Conservation (phyloP, 192 early-diverging fungal species). For the Chytriomyces sp. region DNA sequence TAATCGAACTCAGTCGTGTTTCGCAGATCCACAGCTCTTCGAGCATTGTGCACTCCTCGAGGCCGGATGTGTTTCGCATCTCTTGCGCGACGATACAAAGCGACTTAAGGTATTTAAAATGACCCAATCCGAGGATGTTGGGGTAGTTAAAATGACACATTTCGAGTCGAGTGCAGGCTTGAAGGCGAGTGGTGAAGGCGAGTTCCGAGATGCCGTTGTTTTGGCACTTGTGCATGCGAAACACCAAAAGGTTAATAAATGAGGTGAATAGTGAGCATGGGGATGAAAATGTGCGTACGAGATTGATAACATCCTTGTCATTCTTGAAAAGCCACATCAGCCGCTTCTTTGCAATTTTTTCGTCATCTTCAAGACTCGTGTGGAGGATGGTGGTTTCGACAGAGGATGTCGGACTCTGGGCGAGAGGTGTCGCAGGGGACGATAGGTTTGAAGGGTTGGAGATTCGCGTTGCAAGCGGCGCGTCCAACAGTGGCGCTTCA, state of each 20-base stretch:
- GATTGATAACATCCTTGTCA: slow-evolving; percentile 34
- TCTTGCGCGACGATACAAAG: slow-evolving; percentile 64
- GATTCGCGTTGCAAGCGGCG: too few relatives aligned
- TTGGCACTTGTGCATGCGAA: slow-evolving; percentile 26
- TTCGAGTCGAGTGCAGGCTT: slow-evolving; percentile 42
- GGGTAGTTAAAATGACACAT: slow-evolving; percentile 64
- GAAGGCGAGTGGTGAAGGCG: slow-evolving; percentile 20
- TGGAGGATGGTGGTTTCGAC: too few relatives aligned
- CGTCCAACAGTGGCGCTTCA: too few relatives aligned
- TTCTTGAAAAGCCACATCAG: slow-evolving; percentile 33
- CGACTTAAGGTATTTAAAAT: slow-evolving; percentile 45
- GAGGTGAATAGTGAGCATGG: background rate
- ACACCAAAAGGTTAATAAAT: background rate
- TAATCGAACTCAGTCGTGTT: slow-evolving; percentile 46
- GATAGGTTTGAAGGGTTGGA: too few relatives aligned
- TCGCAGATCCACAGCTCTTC: slow-evolving; percentile 65
- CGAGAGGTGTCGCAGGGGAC: too few relatives aligned
- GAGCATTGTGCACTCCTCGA: slow-evolving; percentile 40
- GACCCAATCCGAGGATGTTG: slow-evolving; percentile 38
- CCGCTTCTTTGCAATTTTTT: slow-evolving; percentile 18
- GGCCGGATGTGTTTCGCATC: slow-evolving; percentile 45
- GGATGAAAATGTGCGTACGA: slow-evolving; percentile 28
- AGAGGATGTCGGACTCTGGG: too few relatives aligned
- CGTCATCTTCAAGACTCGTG: too few relatives aligned
- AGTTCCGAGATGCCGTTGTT: slow-evolving; percentile 43